These are phyloP conservation scores for Macadamia integrifolia DNA, from an alignment of 164 flowering plant genomes.

Conservation along the genomic window DNA sequence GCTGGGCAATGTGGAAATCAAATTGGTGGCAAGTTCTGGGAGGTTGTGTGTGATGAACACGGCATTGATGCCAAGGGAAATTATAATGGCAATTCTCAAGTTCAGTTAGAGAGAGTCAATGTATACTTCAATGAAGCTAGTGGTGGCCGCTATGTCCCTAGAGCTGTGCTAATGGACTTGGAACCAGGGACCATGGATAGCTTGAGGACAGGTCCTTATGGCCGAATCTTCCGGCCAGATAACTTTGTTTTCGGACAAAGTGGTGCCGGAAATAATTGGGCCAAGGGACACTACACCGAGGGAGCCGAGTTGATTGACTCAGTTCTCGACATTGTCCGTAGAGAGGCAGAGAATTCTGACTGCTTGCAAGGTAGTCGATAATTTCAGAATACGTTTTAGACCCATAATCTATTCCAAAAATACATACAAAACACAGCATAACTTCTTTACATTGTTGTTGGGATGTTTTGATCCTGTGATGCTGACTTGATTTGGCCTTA, in stretches of 20 bases:
- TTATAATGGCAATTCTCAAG: conserved; percentile 9
- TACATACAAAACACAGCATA: too few relatives aligned
- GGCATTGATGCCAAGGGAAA: conserved; percentile 17
- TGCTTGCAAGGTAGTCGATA: conserved; percentile 10
- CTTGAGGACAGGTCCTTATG: conserved; percentile 7
- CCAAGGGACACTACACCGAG: conserved; percentile 14
- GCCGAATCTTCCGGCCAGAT: conserved; percentile 9
- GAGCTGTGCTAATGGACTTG: conserved; percentile 21
- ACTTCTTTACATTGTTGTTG: too few relatives aligned
- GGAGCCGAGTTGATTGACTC: conserved; percentile 16
- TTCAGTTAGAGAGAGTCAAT: conserved; percentile 18
- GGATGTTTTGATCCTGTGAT: too few relatives aligned
- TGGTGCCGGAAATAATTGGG: conserved; percentile 18
- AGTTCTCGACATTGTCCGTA: conserved; percentile 15
- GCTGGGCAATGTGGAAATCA: conserved; percentile 27
- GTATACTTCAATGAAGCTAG: conserved; percentile 22
- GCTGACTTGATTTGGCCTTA: too few relatives aligned
- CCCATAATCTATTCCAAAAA: too few relatives aligned
- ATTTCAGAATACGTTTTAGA: too few relatives aligned
- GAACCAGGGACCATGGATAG: conserved; percentile 26
- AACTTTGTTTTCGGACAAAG: conserved; percentile 15
- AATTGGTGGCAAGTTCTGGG: conserved; percentile 25
- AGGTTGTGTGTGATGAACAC: conserved; percentile 19
- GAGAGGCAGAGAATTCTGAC: conserved; percentile 12
- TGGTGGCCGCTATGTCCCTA: conserved; percentile 19